Conservation (phyloP, 306 rosid species). For the Vachellia pachyceras region DNA sequence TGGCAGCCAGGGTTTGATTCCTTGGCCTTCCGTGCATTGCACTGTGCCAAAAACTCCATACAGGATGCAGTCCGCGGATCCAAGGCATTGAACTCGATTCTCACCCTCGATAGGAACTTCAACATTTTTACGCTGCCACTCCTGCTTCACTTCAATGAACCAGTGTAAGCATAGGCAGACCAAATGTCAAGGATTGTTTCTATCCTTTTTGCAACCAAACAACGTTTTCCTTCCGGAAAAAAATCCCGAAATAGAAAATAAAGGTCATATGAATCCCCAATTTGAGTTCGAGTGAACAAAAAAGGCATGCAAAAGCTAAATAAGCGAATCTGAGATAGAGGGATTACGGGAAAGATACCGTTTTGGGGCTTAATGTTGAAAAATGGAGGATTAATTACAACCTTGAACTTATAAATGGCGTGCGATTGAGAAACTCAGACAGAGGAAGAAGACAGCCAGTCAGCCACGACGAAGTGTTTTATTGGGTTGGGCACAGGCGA, state of each 20-base stretch:
- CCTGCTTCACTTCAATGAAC: neutral
- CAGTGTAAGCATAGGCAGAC: no score
- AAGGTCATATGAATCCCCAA: no score
- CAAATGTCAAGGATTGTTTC: no score
- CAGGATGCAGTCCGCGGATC: conserved; percentile 93
- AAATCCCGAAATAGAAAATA: no score
- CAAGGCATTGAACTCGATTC: conserved; percentile 84
- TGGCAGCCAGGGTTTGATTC: conserved; percentile 88
- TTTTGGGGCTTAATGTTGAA: neutral
- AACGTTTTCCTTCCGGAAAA: no score
- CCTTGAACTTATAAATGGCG: neutral
- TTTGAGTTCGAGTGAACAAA: no score
- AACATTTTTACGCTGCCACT: conserved; percentile 49
- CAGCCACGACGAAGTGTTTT: conserved; percentile 11
- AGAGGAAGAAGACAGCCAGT: neutral
- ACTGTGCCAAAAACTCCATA: conserved; percentile 93
- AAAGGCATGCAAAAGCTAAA: no score
- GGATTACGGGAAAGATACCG: no score
- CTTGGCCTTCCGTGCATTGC: conserved; percentile 87
- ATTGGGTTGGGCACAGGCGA: conserved; percentile 32
- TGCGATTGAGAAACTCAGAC: conserved; percentile 12
- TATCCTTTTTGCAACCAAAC: no score
- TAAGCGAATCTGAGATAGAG: no score
- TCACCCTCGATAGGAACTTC: conserved; percentile 81
- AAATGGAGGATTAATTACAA: conserved; percentile 26